phyloP scores from a whole-genome alignment of 2,329 filamentous ascomycete genomes.

The Fusarium sp. region DNA sequence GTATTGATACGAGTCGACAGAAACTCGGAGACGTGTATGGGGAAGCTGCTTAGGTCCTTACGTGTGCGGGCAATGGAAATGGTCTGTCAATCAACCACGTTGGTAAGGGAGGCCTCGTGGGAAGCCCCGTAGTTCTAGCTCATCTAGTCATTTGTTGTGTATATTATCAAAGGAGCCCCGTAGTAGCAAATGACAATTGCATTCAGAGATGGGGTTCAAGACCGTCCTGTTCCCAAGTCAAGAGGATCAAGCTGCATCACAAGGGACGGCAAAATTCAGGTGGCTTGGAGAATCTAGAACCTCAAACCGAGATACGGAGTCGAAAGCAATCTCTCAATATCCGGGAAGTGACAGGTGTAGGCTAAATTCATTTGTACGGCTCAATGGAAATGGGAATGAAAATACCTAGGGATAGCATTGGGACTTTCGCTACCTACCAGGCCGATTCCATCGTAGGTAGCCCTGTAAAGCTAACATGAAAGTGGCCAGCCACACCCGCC shows the following conservation, averaged over 20 bases:
- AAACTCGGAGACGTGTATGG: not conserved
- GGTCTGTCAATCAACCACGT: not conserved
- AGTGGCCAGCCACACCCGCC: constrained; percentile 16
- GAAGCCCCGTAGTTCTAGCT: not conserved
- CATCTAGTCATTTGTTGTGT: not conserved
- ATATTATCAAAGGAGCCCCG: not conserved
- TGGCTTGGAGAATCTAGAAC: not conserved
- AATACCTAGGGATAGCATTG: not conserved
- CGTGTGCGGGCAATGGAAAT: not conserved
- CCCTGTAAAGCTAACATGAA: not conserved
- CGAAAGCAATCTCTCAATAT: not conserved
- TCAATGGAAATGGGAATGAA: not conserved
- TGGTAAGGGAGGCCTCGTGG: not conserved
- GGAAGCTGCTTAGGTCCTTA: not conserved
- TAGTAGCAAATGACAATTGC: not conserved
- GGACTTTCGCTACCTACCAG: not conserved
- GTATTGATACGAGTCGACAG: not conserved
- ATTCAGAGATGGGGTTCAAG: not conserved
- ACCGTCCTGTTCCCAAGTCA: not conserved
- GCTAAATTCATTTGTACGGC: constrained; percentile 1
- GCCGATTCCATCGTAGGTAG: not conserved
- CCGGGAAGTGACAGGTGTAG: not conserved
- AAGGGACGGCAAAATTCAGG: not conserved
- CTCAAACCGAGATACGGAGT: not conserved
- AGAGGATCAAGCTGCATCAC: not conserved